Evolutionary conservation across 2,329 filamentous ascomycete species (phyloP).

Genomic region (Fusarium drepaniforme): DNA sequence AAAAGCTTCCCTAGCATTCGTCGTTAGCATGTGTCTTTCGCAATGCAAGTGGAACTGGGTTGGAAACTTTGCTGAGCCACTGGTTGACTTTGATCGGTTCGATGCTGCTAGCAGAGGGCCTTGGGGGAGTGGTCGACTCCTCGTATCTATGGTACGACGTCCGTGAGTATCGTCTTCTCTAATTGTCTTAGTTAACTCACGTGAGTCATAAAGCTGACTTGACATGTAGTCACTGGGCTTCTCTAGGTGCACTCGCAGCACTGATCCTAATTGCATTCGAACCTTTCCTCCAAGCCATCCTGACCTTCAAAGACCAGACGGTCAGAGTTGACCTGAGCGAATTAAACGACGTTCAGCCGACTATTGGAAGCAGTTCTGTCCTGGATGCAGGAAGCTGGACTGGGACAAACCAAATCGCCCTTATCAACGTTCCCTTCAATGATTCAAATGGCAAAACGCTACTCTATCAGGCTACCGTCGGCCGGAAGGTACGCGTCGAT

Average conservation of each 20-base stretch:
- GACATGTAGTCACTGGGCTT: conserved; percentile 11
- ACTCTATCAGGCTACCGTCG: not conserved
- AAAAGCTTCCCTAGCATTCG: not conserved
- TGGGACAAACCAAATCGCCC: not conserved
- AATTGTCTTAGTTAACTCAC: not conserved
- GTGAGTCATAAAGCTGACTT: not conserved
- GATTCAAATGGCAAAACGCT: not conserved
- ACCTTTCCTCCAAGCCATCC: conserved; percentile 14
- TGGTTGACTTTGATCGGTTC: conserved; percentile 33
- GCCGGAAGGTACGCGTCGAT: not conserved
- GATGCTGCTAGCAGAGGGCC: conserved; percentile 28
- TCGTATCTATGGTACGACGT: conserved; percentile 2
- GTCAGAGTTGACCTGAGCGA: not conserved
- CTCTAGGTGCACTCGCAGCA: conserved; percentile 1
- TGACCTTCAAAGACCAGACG: not conserved
- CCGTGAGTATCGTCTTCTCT: conserved; percentile 11
- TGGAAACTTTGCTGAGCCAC: not conserved
- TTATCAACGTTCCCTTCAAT: not conserved
- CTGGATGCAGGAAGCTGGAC: not conserved
- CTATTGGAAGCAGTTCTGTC: not conserved
- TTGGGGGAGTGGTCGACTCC: conserved; percentile 20
- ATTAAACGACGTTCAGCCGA: not conserved
- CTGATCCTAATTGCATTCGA: conserved; percentile 15
- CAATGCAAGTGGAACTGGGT: conserved; percentile 36
- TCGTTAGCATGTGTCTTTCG: conserved; percentile 22